A percentile compares a stretch with the other conserved stretches of the same genome.
These are phyloP conservation scores for Penicillium longicatenatum DNA, from an alignment of 495 filamentous ascomycete genomes.

Conservation along the genomic window DNA sequence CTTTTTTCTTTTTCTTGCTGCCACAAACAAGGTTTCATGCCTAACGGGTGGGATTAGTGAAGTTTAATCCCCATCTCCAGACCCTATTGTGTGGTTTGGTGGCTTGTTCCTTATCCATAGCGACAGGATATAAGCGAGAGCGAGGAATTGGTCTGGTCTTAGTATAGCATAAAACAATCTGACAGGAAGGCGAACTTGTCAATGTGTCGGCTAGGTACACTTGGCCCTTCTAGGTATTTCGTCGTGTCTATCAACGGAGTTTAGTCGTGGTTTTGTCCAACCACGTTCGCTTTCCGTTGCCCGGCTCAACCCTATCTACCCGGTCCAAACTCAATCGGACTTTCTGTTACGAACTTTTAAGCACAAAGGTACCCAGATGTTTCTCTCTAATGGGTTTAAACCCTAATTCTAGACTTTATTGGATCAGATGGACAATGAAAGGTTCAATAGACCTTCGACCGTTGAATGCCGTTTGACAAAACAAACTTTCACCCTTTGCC, in stretches of 20 bases:
- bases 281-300: conserved; percentile 9
- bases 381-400: neutral
- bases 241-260: conserved; percentile 6
- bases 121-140: no score
- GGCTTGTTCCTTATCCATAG: neutral
- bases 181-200: conserved; percentile 6
- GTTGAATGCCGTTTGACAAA: neutral
- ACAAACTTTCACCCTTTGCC: neutral
- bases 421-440: no score
- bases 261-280: conserved; percentile 7
- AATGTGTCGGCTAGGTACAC: neutral
- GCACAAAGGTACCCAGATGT: conserved; percentile 6
- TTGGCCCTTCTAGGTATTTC: conserved; percentile 2
- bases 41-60: neutral
- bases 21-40: neutral
- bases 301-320: conserved; percentile 32
- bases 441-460: no score
- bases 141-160: no score
- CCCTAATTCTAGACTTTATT: neutral
- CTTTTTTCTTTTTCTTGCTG: neutral
- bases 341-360: neutral
- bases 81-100: neutral
- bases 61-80: neutral
- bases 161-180: conserved; percentile 5
- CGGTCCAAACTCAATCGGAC: conserved; percentile 33